Conservation (phyloP, 2,329 filamentous ascomycete genomes). For the Fusarium globosum region DNA sequence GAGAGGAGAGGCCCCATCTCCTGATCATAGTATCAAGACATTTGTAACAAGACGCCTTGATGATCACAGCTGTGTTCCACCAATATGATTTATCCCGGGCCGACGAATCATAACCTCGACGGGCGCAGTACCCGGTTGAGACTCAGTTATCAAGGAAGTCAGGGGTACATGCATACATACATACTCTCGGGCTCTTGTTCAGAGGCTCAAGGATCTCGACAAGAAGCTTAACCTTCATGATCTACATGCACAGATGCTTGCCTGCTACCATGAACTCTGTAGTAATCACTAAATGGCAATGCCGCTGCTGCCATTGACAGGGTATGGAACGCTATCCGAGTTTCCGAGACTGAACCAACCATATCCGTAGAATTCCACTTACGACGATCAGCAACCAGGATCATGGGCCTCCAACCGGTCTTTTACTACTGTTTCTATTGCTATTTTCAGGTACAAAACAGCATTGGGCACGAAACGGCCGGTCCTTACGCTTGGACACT, state of each 20-base stretch:
- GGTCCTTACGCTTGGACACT: not conserved
- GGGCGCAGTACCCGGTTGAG: constrained; percentile 9
- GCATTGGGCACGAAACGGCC: not conserved
- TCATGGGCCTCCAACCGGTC: not conserved
- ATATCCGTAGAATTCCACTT: not conserved
- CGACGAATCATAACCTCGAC: not conserved
- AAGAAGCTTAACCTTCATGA: not conserved
- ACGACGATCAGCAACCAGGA: not conserved
- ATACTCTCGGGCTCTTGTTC: not conserved
- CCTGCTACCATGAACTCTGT: not conserved
- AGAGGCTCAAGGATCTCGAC: not conserved
- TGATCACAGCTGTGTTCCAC: not conserved
- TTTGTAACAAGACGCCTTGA: not conserved
- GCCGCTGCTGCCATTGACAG: not conserved
- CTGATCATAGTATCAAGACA: not conserved
- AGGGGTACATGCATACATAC: not conserved
- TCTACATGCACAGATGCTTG: not conserved
- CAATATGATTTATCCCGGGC: not conserved
- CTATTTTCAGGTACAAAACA: not conserved
- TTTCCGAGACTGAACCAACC: not conserved
- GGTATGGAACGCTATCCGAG: not conserved
- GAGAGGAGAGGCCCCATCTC: constrained; percentile 3
- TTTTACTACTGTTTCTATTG: not conserved
- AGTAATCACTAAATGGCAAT: not conserved
- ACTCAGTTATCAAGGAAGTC: not conserved